Evolutionary conservation across 371 early-diverging fungal species (phyloP).

Genomic region (Rhizopus delemar): DNA sequence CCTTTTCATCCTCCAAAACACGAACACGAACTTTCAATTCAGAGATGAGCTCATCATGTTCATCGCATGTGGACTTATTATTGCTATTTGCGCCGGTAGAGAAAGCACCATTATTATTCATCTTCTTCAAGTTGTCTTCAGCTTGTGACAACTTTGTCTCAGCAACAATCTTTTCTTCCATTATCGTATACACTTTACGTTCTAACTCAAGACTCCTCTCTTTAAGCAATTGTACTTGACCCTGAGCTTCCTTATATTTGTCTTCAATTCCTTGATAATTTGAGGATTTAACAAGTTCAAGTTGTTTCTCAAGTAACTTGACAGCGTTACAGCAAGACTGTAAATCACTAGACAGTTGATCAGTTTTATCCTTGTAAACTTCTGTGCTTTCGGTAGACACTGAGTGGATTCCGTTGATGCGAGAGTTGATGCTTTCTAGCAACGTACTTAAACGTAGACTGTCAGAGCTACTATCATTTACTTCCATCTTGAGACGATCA

Average conservation of each 20-base stretch:
- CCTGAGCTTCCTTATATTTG: conserved; percentile 14
- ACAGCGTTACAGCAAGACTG: conserved; percentile 6
- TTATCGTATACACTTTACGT: conserved; percentile 8
- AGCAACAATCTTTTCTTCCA: conserved; percentile 17
- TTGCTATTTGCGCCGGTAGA: neutral
- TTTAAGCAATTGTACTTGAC: conserved; percentile 11
- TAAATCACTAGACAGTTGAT: conserved; percentile 12
- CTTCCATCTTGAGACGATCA: neutral
- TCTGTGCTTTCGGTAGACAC: neutral
- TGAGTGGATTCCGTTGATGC: conserved; percentile 5
- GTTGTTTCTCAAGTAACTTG: conserved; percentile 11
- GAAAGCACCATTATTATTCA: neutral
- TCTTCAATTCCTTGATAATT: conserved; percentile 9
- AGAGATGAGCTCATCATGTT: conserved; percentile 13
- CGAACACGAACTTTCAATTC: conserved; percentile 16
- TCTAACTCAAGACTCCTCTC: conserved; percentile 11
- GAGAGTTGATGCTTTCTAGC: conserved; percentile 11
- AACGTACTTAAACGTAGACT: conserved; percentile 7
- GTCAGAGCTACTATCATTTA: neutral
- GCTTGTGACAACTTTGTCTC: conserved; percentile 17
- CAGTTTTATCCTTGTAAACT: conserved; percentile 5
- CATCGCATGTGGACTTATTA: conserved; percentile 6
- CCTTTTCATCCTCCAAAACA: conserved; percentile 14
- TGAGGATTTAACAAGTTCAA: conserved; percentile 11
- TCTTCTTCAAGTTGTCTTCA: conserved; percentile 9